These are phyloP conservation scores for Diplocarpon mali DNA, from an alignment of 2,329 filamentous ascomycete genomes.

Conservation along the genomic window DNA sequence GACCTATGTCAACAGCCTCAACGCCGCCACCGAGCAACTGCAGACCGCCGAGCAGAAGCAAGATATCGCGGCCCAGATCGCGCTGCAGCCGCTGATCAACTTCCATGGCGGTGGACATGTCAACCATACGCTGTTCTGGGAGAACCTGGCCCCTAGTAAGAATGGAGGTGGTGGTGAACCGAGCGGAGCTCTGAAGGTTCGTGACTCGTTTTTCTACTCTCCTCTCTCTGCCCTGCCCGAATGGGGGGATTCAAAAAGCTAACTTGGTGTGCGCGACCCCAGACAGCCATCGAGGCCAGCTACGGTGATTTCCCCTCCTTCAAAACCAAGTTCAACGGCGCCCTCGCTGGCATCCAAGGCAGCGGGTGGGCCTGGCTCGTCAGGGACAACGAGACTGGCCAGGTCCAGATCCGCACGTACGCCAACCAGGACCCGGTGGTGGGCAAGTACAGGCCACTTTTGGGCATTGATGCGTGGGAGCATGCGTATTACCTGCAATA, in stretches of 20 bases:
- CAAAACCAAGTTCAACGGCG: slow-evolving; percentile 47
- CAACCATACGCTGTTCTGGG: slow-evolving; percentile 60
- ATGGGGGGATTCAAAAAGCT: too few relatives aligned
- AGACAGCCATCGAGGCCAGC: slow-evolving; percentile 28
- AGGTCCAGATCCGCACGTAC: slow-evolving; percentile 55
- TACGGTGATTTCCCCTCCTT: slow-evolving; percentile 43
- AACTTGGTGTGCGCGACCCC: background rate
- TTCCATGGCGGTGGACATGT: slow-evolving; percentile 59
- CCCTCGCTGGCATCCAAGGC: slow-evolving; percentile 49
- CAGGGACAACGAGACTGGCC: slow-evolving; percentile 41
- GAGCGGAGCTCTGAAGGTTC: slow-evolving; percentile 34
- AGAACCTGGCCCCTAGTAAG: slow-evolving; percentile 55
- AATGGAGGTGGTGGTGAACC: slow-evolving; percentile 53
- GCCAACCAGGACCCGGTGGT: slow-evolving; percentile 85
- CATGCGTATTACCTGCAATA: slow-evolving; percentile 91
- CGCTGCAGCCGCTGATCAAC: slow-evolving; percentile 47
- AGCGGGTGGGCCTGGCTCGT: slow-evolving; percentile 48
- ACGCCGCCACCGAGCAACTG: slow-evolving; percentile 65
- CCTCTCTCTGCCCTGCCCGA: background rate
- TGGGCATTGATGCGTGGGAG: slow-evolving; percentile 93
- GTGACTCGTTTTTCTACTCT: background rate
- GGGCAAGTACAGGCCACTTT: slow-evolving; percentile 68
- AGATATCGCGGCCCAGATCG: slow-evolving; percentile 42
- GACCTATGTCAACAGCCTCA: slow-evolving; percentile 85
- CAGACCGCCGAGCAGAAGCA: slow-evolving; percentile 42